Evolutionary conservation across 2,329 filamentous ascomycete species (phyloP), one percentile per base, ranked within the genome.

Genomic region (Exophiala calicioides): DNA sequence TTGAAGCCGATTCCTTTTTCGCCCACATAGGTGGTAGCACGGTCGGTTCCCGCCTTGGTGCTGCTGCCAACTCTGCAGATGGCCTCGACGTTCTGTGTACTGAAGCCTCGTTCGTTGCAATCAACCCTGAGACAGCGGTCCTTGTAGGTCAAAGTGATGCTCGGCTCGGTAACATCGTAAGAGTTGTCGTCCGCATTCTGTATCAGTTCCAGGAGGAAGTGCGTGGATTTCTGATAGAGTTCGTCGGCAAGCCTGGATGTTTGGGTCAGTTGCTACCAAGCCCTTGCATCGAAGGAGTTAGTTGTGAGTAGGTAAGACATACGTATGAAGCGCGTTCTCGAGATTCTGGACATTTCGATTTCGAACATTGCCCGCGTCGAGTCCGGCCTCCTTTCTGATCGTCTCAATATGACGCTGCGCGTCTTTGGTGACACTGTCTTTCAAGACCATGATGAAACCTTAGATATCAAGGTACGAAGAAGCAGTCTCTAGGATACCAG

Each of bases 121-220:
- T 37, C 37, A 20, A 47, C 24, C 19, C 35, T 26, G 15, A 47
- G 23, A 15, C 30, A 23, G n/a, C 37, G 36, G 18, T 35, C 30
- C 30, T 39, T 26, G 37, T 35, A 35, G 8, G 34, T 40, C 15
- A 47, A 29, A 3, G 35, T 30, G 5, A 47, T 47, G 9, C 29
- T 42, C n/a, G 44, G 44, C 10, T 35, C 36, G 15, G 16, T 20
- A 13, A 18, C 31, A 19, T 31, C 18, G 50, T 68, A 72, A 2
- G 24, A 31, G 24, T 66, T 68, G 52, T 72, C 69, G 24, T 72
- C 69, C 0, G 68, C 67, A 57, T 73, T 72, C 52, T 73, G 70
- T 4, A 73, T 57, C 3, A 66, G 38, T 49, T 64, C 62, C 19
- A 61, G 58, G 12, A 63, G 45, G 32, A 62, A 64, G 23, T 47